A percentile compares a stretch with the other conserved stretches of the same genome.
Conservation (phyloP, 345 rosid species). For the Syzygium grande region DNA sequence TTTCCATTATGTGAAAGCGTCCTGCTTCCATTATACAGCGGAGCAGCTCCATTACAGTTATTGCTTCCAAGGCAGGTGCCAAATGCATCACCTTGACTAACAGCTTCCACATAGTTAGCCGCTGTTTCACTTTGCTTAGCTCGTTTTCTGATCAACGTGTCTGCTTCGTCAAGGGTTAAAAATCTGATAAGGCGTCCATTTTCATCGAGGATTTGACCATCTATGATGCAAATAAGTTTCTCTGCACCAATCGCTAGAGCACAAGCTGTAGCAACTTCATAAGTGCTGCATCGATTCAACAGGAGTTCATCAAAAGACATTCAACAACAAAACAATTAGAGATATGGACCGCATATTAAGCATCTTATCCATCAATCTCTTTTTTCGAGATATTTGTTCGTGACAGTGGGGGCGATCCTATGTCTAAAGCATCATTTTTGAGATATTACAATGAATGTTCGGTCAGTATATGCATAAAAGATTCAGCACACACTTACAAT, state of each 20-base stretch:
- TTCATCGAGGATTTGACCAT: conserved; percentile 88
- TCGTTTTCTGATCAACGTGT: conserved; percentile 65
- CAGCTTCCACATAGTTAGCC: conserved; percentile 85
- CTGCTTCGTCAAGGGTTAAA: conserved; percentile 90
- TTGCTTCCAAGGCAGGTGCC: conserved; percentile 17
- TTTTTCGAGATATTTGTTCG: no score
- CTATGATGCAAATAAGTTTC: conserved; percentile 86
- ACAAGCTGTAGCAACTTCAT: conserved; percentile 98
- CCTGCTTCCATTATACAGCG: conserved; percentile 16
- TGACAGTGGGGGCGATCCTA: not conserved
- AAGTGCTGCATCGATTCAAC: conserved; percentile 52
- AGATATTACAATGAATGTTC: not conserved
- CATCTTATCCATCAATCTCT: not conserved
- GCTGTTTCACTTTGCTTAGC: conserved; percentile 91
- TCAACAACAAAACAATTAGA: not conserved
- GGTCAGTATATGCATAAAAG: not conserved
- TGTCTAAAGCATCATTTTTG: not conserved
- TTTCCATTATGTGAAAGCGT: conserved; percentile 28
- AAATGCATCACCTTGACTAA: conserved; percentile 37
- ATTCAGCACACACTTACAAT: not conserved
- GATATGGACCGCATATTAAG: not conserved
- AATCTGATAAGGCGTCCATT: conserved; percentile 75
- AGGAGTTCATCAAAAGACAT: not conserved
- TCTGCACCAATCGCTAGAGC: conserved; percentile 93
- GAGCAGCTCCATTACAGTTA: conserved; percentile 33